A percentile compares a stretch with the other conserved stretches of the same genome.
Conservation (phyloP, 139 green algal species). For the Trebouxia sp. region DNA sequence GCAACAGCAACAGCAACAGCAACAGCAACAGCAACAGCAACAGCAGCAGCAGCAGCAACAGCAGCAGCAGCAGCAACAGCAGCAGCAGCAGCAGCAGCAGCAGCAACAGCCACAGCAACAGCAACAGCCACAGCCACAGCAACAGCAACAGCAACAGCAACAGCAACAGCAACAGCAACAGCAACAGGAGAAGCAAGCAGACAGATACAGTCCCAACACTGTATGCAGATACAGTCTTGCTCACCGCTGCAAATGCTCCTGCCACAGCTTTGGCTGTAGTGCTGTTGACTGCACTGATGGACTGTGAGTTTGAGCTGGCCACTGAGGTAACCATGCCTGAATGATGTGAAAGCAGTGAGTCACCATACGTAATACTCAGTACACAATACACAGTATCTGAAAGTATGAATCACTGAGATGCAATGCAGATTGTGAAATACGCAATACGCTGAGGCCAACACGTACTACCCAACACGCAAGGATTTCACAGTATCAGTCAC, state of each 20-base stretch:
- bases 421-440: too few relatives aligned
- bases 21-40: not conserved
- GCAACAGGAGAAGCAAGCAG: not conserved
- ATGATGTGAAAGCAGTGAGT: too few relatives aligned
- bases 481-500: too few relatives aligned
- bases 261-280: not conserved
- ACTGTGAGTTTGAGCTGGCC: not conserved
- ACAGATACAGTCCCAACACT: not conserved
- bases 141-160: not conserved
- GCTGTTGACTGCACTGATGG: not conserved
- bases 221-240: not conserved
- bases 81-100: conserved; percentile 3
- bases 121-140: not conserved
- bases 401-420: too few relatives aligned
- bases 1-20: too few relatives aligned
- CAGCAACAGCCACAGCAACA: not conserved
- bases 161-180: not conserved
- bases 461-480: too few relatives aligned
- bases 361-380: too few relatives aligned
- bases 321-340: conserved; percentile 6
- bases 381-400: too few relatives aligned
- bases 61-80: not conserved
- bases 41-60: not conserved
- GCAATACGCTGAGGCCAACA: too few relatives aligned
- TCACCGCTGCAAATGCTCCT: not conserved